These are phyloP conservation scores for Euphrasia arctica DNA, from an alignment of 305 asterid genomes.

Conservation along the genomic window DNA sequence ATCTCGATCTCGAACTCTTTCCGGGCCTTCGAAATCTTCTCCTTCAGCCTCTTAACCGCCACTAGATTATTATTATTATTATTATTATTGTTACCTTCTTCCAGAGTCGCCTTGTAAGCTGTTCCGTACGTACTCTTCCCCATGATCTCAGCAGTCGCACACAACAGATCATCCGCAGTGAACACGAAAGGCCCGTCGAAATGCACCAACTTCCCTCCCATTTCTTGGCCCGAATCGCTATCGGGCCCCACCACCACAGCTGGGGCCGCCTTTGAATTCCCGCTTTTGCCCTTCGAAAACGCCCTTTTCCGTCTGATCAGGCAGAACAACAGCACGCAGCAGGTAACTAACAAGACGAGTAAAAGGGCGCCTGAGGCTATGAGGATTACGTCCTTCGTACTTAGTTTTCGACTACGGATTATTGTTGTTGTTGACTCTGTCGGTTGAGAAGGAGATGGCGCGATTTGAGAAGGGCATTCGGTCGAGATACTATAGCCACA, in stretches of 20 bases:
- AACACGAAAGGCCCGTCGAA: slow-evolving; percentile 75
- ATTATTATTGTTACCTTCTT: slow-evolving; percentile 34
- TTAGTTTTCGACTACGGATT: slow-evolving; percentile 43
- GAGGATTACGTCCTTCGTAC: slow-evolving; percentile 73
- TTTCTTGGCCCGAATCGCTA: slow-evolving; percentile 50
- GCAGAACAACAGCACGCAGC: slow-evolving; percentile 30
- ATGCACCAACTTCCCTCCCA: slow-evolving; percentile 79
- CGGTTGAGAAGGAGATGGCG: slow-evolving; percentile 34
- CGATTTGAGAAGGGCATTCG: slow-evolving; percentile 46
- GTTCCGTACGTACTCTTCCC: slow-evolving; percentile 84
- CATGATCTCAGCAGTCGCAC: slow-evolving; percentile 87
- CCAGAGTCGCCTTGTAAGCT: slow-evolving; percentile 71
- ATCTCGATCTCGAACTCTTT: slow-evolving; percentile 77
- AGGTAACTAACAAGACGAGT: slow-evolving; percentile 2
- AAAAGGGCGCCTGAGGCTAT: slow-evolving; percentile 57
- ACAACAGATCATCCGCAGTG: slow-evolving; percentile 72
- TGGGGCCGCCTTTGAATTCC: slow-evolving; percentile 18
- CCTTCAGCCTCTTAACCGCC: slow-evolving; percentile 76
- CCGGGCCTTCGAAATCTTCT: slow-evolving; percentile 65
- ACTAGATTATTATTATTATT: slow-evolving; percentile 33
- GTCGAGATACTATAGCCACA: slow-evolving; percentile 64
- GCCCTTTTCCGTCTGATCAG: slow-evolving; percentile 50
- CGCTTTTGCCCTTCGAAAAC: slow-evolving; percentile 37
- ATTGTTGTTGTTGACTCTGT: slow-evolving; percentile 3
- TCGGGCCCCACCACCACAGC: slow-evolving; percentile 24